Evolutionary conservation across 2,329 filamentous ascomycete species (phyloP).

Genomic region (Microsporum canis): DNA sequence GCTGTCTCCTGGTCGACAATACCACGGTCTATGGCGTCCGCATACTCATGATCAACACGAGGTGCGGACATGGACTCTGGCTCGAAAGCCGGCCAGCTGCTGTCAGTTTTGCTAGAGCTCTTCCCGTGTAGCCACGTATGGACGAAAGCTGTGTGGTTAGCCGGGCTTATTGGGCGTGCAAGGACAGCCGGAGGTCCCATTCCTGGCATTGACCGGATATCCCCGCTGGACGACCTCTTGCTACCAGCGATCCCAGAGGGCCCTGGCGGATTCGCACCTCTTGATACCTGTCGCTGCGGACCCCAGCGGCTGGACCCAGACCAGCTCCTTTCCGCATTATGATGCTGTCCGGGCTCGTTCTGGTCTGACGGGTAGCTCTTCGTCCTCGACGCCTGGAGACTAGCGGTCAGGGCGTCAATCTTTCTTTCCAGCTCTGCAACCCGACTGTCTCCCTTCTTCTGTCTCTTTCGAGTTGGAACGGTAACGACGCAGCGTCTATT

Average conservation of each 20-base stretch:
- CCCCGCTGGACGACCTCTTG: constrained; percentile 25
- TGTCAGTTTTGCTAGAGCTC: not conserved
- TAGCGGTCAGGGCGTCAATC: constrained; percentile 77
- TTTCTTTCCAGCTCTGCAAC: constrained; percentile 88
- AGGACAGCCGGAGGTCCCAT: constrained; percentile 10
- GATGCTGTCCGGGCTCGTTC: not conserved
- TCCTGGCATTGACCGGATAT: constrained; percentile 16
- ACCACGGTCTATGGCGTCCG: constrained; percentile 39
- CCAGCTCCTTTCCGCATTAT: not conserved
- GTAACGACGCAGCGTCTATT: constrained; percentile 68
- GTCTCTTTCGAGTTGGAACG: constrained; percentile 61
- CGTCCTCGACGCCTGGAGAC: constrained; percentile 49
- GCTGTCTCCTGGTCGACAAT: constrained; percentile 44
- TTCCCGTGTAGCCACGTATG: constrained; percentile 7
- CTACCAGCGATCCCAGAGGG: constrained; percentile 15
- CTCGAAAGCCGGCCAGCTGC: constrained; percentile 16
- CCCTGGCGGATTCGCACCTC: not conserved
- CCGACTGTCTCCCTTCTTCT: constrained; percentile 83
- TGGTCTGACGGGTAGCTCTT: not conserved
- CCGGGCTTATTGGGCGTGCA: constrained; percentile 4
- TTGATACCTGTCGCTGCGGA: not conserved
- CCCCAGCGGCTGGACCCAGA: not conserved
- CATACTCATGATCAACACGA: constrained; percentile 22
- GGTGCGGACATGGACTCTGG: constrained; percentile 11
- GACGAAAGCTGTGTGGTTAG: not conserved